Evolutionary conservation across 306 rosid species (phyloP), one percentile per base, ranked within the genome.

Genomic region (Coriaria nepalensis): DNA sequence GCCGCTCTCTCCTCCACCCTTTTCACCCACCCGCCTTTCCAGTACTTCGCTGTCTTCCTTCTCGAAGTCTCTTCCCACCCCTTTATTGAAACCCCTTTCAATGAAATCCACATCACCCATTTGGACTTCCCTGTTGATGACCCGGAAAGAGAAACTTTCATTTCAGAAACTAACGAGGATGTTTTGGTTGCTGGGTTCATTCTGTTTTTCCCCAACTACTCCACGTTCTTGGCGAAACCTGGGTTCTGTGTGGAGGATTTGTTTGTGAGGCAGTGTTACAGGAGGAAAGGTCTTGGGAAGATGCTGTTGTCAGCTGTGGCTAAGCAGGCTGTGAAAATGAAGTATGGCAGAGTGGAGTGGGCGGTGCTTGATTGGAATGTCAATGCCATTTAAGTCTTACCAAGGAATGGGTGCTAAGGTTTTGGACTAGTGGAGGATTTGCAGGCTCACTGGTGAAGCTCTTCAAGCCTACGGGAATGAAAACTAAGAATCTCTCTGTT

Each of bases 281-380:
- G 94, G 49, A 76, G 96, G 68, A 88, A 74, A 13, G 93, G 96
- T 40, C 29, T 88, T 2, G 88, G 96, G 44, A 81, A 49, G 29
- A 66, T 76, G 69, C 50, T 87, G 50, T 71, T 83, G 1, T 65
- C 86, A 0, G 76, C 83, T 6, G 94, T 87, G 60, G 94, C 93
- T 3, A 76, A 57, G 33, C 96, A 87, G 40, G 96, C 96, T 4
- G 96, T 83, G 74, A 73, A 65, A 68, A 83, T 83, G 96, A 88
- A 77, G 5, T 83, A 76, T 43, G 94, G 88, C 10, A 76, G 93
- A 45, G 96, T 83, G 40, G 88, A 80, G 57, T 80, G 96, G 96
- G 70, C 66, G 36, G 96, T 87, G 58, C 86, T 87, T 9, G 94
- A 87, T 53, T 76, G 96, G 94, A 87, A 87, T 13, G 63, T 46